Base-by-base conservation (phyloP, 768 basidiomycete genomes). In the Kwoniella heveanensis region DNA sequence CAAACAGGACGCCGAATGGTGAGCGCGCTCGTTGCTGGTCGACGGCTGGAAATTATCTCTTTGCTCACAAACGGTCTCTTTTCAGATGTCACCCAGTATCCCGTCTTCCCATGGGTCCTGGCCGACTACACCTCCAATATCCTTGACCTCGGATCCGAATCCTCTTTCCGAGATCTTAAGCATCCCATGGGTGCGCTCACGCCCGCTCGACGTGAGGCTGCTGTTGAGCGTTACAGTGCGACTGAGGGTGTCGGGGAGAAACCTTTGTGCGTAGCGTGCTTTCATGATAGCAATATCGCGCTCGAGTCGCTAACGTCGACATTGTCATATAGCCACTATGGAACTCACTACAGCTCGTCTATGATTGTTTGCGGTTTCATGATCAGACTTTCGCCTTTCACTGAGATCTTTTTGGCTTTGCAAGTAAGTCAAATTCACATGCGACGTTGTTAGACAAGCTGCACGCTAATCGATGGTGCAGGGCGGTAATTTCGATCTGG, bases 291-390 rank as follows among this genome's bases (percentile, higher is more conserved):
- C 26, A 9, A 25, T 19, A 44, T 19, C 13, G n/a, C 17, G 22
- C 54, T 37, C n/a, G 27, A 17, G 15, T 30, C 24, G 26, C 21
- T 36, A 44, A n/a, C 25, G 19, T 27, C 39, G 9, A 39, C 32
- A 8, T 32, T n/a, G 22, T 7, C 13, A 47, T 24, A 19, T 44
- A 70, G 69, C 59, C 73, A 74, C 49, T 79, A 77, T 46, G 82
- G 94, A 47, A 96, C 94, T 0, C 94, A 97, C 76, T 97, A 93
- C 74, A 91, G 90, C 74, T 94, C 92, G 10, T 94, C 92, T 2
- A 96, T 96, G 93, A 95, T 92, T 62, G 90, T 93, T 49, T 94
- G 92, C 81, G 92, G 95, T 69, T 96, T 90, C 81, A 81, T 95
- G 70, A 94, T 97, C 58, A 85, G 94, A 22, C 81, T 94, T 71